Conservation (phyloP, 441 rosid genomes). For the Mallotus repandus region DNA sequence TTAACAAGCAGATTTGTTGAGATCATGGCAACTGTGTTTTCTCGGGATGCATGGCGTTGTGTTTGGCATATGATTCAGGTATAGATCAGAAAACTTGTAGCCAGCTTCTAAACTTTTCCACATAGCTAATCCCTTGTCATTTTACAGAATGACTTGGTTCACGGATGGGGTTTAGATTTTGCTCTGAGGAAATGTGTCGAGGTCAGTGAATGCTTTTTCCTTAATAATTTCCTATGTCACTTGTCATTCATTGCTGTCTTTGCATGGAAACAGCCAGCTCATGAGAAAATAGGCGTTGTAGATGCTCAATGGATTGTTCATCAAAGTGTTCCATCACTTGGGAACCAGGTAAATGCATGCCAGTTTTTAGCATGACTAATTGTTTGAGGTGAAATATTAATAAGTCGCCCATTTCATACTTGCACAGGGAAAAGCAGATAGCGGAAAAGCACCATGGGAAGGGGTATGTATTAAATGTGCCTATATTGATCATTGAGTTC, state of each 20-base stretch:
- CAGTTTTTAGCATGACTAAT: neutral
- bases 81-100: neutral
- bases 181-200: constrained; percentile 83
- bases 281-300: constrained; percentile 93
- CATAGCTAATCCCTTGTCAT: constrained; percentile 13
- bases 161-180: constrained; percentile 99
- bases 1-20: constrained; percentile 71
- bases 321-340: constrained; percentile 85
- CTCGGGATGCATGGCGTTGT: constrained; percentile 93
- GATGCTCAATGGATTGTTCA: constrained; percentile 94
- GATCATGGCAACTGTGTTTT: constrained; percentile 97
- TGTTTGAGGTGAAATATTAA: neutral
- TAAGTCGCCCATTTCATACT: constrained; percentile 16
- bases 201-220: constrained; percentile 40
- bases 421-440: constrained; percentile 54
- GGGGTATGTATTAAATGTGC: constrained; percentile 49
- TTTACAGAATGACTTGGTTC: constrained; percentile 88
- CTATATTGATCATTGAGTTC: neutral
- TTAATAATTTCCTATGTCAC: constrained; percentile 11
- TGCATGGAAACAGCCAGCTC: constrained; percentile 62
- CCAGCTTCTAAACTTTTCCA: constrained; percentile 12
- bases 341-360: constrained; percentile 64
- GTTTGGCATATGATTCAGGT: constrained; percentile 99
- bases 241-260: neutral
- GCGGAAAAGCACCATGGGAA: constrained; percentile 83